Evolutionary conservation across 1,139 yeast species (phyloP), one percentile per base, ranked within the genome.

Genomic region (Magnusiomyces ingens): DNA sequence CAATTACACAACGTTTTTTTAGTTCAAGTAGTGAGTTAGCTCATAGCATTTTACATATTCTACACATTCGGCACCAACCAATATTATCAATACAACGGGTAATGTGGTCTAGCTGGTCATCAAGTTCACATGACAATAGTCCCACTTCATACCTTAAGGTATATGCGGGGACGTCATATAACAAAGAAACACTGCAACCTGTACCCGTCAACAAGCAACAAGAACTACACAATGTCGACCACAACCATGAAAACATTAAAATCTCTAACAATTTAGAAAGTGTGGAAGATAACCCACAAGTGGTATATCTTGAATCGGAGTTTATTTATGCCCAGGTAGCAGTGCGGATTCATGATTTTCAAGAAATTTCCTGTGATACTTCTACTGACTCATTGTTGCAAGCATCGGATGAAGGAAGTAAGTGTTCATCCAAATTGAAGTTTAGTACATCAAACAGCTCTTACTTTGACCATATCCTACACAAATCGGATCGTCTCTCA

Each of bases 401-500:
- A 19, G 18, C 15, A 21, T 44, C 47, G 10, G 36, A 19, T 26
- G 35, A 44, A 19, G 17, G 35, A 12, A 13, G 10, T 3, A 3
- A 22, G 17, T 10, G 2, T 44, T 2, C 12, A 11, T 22, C 3
- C 8, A 44, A 19, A 12, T 5, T 12, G 11, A 35, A 32, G 2
- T 32, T 41, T 21, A 11, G 26, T 2, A 40, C 53, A 2, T 18
- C 36, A 3, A 54, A 54, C 10, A 42, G 51, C 15, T 22, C 47
- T 8, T 68, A 67, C 53, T 68, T 68, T 53, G 55, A 56, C 10
- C 47, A 48, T 42, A 55, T 51, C 2, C 46, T 50, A 18, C 70
- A 66, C 55, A 29, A 51, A 40, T 35, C 54, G 13, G 69, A 64
- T 49, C 58, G 62, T 12, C 57, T 69, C 12, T 64, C 70, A 5